Evolutionary conservation across 768 basidiomycete genomes (phyloP).

Genomic region (Multifurca ochricompacta): DNA sequence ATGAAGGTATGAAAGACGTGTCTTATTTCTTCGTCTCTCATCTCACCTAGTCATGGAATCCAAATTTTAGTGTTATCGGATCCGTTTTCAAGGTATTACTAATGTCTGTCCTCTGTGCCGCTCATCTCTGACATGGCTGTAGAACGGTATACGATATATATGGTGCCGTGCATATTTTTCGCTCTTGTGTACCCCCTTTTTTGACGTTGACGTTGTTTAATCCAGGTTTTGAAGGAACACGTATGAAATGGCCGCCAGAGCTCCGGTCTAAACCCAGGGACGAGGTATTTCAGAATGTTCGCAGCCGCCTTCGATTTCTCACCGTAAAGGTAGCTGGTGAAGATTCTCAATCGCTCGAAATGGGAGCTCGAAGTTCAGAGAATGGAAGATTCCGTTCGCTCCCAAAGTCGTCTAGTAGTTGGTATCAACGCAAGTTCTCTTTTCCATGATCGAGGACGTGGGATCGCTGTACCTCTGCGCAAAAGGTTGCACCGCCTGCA

Average conservation of each 20-base stretch:
- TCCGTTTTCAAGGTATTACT: conserved; percentile 18
- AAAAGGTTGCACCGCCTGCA: conserved; percentile 23
- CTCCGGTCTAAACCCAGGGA: conserved; percentile 38
- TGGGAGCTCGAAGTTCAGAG: conserved; percentile 32
- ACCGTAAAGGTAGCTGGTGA: conserved; percentile 35
- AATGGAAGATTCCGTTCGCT: conserved; percentile 34
- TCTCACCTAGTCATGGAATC: conserved; percentile 1
- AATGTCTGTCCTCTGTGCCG: conserved; percentile 21
- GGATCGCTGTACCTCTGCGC: neutral
- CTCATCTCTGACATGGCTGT: neutral
- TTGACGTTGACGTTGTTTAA: neutral
- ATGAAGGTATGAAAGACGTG: conserved; percentile 49
- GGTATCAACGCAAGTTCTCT: conserved; percentile 44
- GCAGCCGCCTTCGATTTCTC: neutral
- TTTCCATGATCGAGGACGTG: conserved; percentile 30
- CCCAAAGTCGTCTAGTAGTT: conserved; percentile 39
- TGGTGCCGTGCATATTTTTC: conserved; percentile 6
- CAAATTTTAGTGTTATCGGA: conserved; percentile 19
- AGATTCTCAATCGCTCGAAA: conserved; percentile 35
- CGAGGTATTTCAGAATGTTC: conserved; percentile 33
- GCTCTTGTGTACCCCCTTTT: neutral
- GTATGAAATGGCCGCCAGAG: conserved; percentile 38
- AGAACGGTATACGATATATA: conserved; percentile 22
- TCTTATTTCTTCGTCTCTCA: neutral
- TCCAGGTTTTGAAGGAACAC: conserved; percentile 34